These are phyloP conservation scores for Aaosphaeria pasadenensis DNA, from an alignment of 2,329 filamentous ascomycete genomes.

Conservation along the genomic window DNA sequence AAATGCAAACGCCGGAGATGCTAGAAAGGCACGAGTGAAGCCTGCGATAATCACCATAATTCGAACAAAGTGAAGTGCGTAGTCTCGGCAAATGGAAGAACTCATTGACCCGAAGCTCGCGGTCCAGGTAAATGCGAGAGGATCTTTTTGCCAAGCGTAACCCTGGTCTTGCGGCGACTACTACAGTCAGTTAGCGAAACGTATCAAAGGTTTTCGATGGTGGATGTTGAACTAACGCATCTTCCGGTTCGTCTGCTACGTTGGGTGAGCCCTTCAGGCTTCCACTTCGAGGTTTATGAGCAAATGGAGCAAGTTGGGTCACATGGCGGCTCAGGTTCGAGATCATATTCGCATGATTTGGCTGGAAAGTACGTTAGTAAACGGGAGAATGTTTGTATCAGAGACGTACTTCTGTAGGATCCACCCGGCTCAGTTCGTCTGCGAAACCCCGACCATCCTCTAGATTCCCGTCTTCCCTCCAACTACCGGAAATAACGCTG, in stretches of 20 bases:
- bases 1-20: too few relatives aligned
- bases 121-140: neutral
- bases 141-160: slow-evolving; percentile 1
- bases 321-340: slow-evolving; percentile 11
- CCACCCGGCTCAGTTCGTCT: slow-evolving; percentile 32
- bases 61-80: neutral
- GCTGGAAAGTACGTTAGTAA: slow-evolving; percentile 1
- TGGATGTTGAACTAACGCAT: slow-evolving; percentile 2
- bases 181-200: neutral
- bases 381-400: neutral
- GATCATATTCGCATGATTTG: slow-evolving; percentile 12
- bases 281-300: slow-evolving; percentile 5
- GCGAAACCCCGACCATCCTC: slow-evolving; percentile 34
- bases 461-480: slow-evolving; percentile 14
- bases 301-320: slow-evolving; percentile 12
- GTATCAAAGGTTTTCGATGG: neutral
- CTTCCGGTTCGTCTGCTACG: slow-evolving; percentile 10
- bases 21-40: too few relatives aligned
- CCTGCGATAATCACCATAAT: too few relatives aligned
- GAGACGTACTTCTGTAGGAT: slow-evolving; percentile 27
- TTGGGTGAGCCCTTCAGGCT: slow-evolving; percentile 1
- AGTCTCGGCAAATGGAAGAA: neutral
- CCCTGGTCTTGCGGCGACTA: neutral
- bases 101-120: neutral
- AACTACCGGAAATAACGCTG: slow-evolving; percentile 20